phyloP scores from a whole-genome alignment of 331 rosid genomes.

The Malus hybrid region DNA sequence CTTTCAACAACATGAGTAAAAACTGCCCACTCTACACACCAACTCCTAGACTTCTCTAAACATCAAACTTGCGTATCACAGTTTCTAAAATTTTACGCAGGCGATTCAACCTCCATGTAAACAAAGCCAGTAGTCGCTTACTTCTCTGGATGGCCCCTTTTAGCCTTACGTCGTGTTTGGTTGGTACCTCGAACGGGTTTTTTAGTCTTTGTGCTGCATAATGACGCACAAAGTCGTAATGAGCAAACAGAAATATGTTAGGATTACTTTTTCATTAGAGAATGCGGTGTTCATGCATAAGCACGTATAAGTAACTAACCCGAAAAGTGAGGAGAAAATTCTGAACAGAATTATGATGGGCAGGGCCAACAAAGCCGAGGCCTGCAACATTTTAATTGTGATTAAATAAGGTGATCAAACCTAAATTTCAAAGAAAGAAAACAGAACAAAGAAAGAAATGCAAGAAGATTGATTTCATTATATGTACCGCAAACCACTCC shows the following conservation, averaged over 20 bases:
- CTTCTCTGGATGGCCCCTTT: conserved; percentile 64
- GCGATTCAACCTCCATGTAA: conserved; percentile 13
- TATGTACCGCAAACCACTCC: no score
- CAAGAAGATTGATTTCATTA: no score
- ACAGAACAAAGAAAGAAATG: no score
- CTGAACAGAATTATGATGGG: conserved; percentile 64
- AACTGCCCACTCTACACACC: conserved; percentile 3
- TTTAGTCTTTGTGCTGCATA: conserved; percentile 47
- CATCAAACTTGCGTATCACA: conserved; percentile 2
- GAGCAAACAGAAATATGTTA: background rate
- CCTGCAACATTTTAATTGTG: no score
- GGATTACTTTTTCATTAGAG: background rate
- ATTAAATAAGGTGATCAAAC: no score
- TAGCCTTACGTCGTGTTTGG: conserved; percentile 66
- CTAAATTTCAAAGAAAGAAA: no score
- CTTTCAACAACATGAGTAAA: background rate
- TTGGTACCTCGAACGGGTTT: conserved; percentile 43
- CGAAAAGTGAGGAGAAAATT: conserved; percentile 42
- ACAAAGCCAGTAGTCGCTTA: conserved; percentile 21
- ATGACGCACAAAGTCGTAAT: background rate
- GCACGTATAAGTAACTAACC: conserved; percentile 34
- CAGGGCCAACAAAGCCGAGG: conserved; percentile 42
- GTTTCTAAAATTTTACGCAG: background rate
- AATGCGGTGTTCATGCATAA: background rate
- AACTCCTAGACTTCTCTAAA: background rate